phyloP scores from a whole-genome alignment of 2,329 filamentous ascomycete genomes.

The Verticillium isaacii region DNA sequence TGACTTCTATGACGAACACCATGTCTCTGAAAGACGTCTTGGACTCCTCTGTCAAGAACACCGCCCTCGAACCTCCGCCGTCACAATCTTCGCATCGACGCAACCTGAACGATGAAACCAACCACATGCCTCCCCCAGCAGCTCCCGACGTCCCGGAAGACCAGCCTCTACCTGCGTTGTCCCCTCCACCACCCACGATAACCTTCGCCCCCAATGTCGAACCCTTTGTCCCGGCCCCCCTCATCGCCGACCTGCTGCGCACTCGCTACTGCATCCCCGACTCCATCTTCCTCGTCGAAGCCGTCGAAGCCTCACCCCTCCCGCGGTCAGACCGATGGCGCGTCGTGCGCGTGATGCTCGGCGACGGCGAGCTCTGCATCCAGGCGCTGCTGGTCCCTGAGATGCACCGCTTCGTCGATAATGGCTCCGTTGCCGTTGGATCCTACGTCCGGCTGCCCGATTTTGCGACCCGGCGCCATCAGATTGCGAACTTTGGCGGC shows the following conservation, averaged over 20 bases:
- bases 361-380: slow-evolving; percentile 50
- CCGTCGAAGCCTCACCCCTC: slow-evolving; percentile 31
- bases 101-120: neutral
- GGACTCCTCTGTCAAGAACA: neutral
- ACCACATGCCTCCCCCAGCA: neutral
- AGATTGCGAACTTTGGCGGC: slow-evolving; percentile 2
- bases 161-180: neutral
- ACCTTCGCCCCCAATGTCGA: slow-evolving; percentile 16
- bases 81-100: neutral
- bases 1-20: neutral
- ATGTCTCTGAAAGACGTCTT: neutral
- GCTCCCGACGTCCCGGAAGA: neutral
- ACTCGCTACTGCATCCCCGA: slow-evolving; percentile 41
- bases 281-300: slow-evolving; percentile 46
- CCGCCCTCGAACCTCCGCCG: neutral
- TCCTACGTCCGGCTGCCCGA: slow-evolving; percentile 42
- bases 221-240: slow-evolving; percentile 26
- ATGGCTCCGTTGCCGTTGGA: slow-evolving; percentile 38
- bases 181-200: slow-evolving; percentile 4
- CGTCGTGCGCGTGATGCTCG: slow-evolving; percentile 41
- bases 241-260: slow-evolving; percentile 43
- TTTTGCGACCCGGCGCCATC: slow-evolving; percentile 17
- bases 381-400: slow-evolving; percentile 43
- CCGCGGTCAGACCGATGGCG: slow-evolving; percentile 33
- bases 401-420: slow-evolving; percentile 43